These are phyloP conservation scores for Globisporangium splendens DNA, from an alignment of 352 stramenopile genomes.

Conservation along the genomic window DNA sequence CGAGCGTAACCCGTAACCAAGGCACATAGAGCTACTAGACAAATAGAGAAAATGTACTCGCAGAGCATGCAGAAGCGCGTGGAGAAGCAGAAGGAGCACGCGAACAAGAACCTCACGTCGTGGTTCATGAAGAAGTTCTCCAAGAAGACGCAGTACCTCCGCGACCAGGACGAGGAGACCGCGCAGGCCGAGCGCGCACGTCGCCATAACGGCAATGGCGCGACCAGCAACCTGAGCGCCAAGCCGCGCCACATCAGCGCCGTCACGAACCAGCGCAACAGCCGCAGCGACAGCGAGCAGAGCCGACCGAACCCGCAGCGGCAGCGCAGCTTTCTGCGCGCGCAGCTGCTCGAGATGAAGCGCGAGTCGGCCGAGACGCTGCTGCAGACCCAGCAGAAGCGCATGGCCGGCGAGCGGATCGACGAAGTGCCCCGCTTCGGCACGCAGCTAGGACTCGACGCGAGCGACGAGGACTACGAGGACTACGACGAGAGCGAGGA, in stretches of 20 bases:
- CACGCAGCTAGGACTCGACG: slow-evolving; percentile 20
- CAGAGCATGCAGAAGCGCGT: slow-evolving; percentile 45
- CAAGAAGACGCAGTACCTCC: slow-evolving; percentile 55
- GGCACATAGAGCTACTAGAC: not conserved
- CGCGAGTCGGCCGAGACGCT: slow-evolving; percentile 58
- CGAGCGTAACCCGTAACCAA: too few relatives aligned
- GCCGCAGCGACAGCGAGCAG: slow-evolving; percentile 18
- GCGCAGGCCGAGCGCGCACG: slow-evolving; percentile 33
- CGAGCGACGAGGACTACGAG: slow-evolving; percentile 31
- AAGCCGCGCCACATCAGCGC: slow-evolving; percentile 28
- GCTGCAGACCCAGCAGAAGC: slow-evolving; percentile 31
- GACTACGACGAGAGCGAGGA: slow-evolving; percentile 32
- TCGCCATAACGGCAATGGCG: slow-evolving; percentile 11
- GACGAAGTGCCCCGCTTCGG: slow-evolving; percentile 24
- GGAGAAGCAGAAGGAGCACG: slow-evolving; percentile 50
- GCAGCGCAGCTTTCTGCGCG: slow-evolving; percentile 63
- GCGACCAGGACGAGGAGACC: slow-evolving; percentile 52
- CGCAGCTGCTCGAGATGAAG: slow-evolving; percentile 79
- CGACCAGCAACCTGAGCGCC: slow-evolving; percentile 7
- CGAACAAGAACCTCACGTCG: slow-evolving; percentile 54
- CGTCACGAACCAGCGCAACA: slow-evolving; percentile 29
- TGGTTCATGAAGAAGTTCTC: slow-evolving; percentile 73
- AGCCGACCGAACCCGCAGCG: slow-evolving; percentile 35
- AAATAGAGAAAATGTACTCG: slow-evolving; percentile 10
- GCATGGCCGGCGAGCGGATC: slow-evolving; percentile 40